Evolutionary conservation across 345 rosid species (phyloP), one percentile per base, ranked within the genome.

Genomic region (Streptanthus diversifolius): DNA sequence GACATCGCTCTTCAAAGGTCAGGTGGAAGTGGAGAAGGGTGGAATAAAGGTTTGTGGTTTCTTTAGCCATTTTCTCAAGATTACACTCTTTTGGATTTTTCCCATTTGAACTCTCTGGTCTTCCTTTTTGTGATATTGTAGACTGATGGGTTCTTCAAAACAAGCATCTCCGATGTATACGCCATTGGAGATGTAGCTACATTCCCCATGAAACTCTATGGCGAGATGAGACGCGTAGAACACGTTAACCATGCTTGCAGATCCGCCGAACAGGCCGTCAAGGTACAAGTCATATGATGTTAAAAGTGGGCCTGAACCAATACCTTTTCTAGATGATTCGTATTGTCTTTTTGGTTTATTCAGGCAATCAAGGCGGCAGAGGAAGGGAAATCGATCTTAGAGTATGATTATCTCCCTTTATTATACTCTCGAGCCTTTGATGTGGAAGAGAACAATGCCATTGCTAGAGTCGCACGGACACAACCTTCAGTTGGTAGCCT

Each of bases 191-290:
- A 92, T 80, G 95, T 90, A 15, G 92, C 91, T 25, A 85, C 86
- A 30, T 92, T 90, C 73, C 79, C 79, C 6, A 29, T 75, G 70
- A 75, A 75, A 52, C 29, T 61, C 24, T 68, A 68, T 18, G 67
- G 80, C 12, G 98, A 87, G 1, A 71, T 77, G 8, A 84, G 98
- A 64, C 84, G 96, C 62, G 91, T 90, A n/a, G 98, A 92, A 66
- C 95, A 90, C 59, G 91, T 83, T 2, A 93, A 87, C 56, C 92
- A 90, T 81, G 86, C 96, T 55, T 89, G 95, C 40, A 85, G 88
- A 82, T 90, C 98, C 7, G 98, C 98, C 32, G 93, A 80, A 87
- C 96, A 92, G 19, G 90, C 92, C 39, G 98, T 89, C 22, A 88
- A 86, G 87, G 97, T 73, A 54, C 32, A 13, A 65, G 25, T 4